Evolutionary conservation across 768 basidiomycete species (phyloP).

Genomic region (Tremella yokohamensis): DNA sequence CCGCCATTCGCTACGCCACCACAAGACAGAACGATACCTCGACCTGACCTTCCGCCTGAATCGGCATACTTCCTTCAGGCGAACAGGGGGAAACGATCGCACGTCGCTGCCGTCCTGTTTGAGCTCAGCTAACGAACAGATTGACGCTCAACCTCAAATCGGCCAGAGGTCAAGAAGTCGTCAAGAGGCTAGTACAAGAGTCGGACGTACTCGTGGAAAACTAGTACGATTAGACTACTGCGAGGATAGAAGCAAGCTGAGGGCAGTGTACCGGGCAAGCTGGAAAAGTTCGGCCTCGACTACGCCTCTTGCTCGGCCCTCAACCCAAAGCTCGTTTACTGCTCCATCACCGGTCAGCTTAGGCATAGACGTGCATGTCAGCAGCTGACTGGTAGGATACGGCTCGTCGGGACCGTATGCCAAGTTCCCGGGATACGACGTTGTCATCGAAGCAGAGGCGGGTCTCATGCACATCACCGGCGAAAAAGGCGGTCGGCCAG

Average conservation of each 20-base stretch:
- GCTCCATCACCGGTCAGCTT: conserved; percentile 74
- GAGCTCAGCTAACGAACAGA: conserved; percentile 8
- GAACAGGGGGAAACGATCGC: conserved; percentile 59
- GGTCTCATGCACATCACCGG: conserved; percentile 96
- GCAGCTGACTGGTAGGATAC: conserved; percentile 57
- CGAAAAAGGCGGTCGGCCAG: conserved; percentile 76
- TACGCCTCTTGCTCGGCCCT: conserved; percentile 74
- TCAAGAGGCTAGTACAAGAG: conserved; percentile 65
- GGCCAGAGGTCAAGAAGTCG: conserved; percentile 69
- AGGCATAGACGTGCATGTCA: conserved; percentile 40
- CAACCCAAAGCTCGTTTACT: conserved; percentile 78
- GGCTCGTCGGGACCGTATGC: conserved; percentile 87
- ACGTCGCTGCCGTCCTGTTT: conserved; percentile 2
- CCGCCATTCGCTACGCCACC: conserved; percentile 45
- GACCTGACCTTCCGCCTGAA: conserved; percentile 69
- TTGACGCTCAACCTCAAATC: conserved; percentile 84
- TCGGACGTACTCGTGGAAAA: conserved; percentile 90
- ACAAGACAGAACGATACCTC: conserved; percentile 42
- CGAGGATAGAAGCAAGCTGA: conserved; percentile 21
- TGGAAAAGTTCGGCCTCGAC: conserved; percentile 76
- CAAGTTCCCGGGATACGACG: conserved; percentile 80
- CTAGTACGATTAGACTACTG: conserved; percentile 49
- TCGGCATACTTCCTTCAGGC: conserved; percentile 86
- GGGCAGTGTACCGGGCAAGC: conserved; percentile 59
- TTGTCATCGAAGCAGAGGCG: conserved; percentile 80